Evolutionary conservation across 2,329 filamentous ascomycete genomes (phyloP).

Genomic region (Aspergillus sp.): DNA sequence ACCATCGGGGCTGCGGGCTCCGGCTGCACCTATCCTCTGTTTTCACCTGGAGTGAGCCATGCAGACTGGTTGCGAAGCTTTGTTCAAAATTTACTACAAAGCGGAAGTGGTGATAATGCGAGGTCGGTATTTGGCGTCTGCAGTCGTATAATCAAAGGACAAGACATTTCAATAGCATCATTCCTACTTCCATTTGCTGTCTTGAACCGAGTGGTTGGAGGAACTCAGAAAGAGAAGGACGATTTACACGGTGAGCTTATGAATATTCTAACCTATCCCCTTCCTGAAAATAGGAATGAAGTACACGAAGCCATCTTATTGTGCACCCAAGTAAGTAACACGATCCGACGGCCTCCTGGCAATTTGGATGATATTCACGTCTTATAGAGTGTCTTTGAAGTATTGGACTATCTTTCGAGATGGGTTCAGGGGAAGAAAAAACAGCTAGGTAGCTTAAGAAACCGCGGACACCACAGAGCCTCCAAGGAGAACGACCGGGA

Average conservation of each 20-base stretch:
- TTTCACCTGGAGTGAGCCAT: conserved; percentile 66
- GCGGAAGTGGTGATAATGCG: conserved; percentile 71
- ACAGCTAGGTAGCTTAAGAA: conserved; percentile 37
- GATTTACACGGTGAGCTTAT: conserved; percentile 73
- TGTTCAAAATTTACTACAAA: conserved; percentile 77
- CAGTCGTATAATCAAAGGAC: conserved; percentile 77
- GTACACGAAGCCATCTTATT: conserved; percentile 75
- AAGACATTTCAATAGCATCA: conserved; percentile 80
- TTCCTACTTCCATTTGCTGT: conserved; percentile 88
- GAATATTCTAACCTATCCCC: conserved; percentile 66
- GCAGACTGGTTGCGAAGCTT: conserved; percentile 78
- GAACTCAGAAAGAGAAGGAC: conserved; percentile 62
- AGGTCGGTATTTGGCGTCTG: conserved; percentile 78
- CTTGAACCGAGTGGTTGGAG: conserved; percentile 77
- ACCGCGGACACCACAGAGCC: conserved; percentile 28
- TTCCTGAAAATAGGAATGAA: conserved; percentile 53
- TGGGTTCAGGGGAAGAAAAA: conserved; percentile 82
- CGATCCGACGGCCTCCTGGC: not conserved
- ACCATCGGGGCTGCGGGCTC: conserved; percentile 57
- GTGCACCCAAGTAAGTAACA: conserved; percentile 73
- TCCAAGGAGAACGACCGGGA: conserved; percentile 29
- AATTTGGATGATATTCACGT: not conserved
- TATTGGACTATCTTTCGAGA: conserved; percentile 85
- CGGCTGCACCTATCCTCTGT: conserved; percentile 73
- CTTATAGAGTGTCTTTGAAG: conserved; percentile 75